A percentile compares a stretch with the other conserved stretches of the same genome.
Conservation (phyloP, 257 asterid genomes). For the Plantago elongata region DNA sequence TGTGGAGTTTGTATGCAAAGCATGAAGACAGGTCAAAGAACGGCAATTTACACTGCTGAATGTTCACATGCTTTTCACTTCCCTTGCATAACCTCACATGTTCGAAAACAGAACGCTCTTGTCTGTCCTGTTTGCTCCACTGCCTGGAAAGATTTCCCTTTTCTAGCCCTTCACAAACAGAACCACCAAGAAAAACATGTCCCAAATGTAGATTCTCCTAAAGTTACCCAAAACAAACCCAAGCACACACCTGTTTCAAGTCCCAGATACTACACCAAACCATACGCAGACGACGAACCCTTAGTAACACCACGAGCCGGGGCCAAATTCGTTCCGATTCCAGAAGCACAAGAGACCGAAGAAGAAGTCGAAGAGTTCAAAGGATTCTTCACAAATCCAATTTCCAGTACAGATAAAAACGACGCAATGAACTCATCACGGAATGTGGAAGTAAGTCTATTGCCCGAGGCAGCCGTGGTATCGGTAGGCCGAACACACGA, state of each 20-base stretch:
- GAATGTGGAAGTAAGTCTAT: constrained; percentile 43
- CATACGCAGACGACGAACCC: constrained; percentile 71
- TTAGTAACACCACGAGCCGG: constrained; percentile 47
- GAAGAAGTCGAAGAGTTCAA: constrained; percentile 56
- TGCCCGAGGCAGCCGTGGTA: constrained; percentile 73
- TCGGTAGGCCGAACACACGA: constrained; percentile 47
- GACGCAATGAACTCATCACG: constrained; percentile 24
- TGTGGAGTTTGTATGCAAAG: constrained; percentile 87
- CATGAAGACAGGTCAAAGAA: constrained; percentile 68
- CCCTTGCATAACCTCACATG: constrained; percentile 73
- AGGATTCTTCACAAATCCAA: constrained; percentile 64
- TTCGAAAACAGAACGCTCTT: constrained; percentile 41
- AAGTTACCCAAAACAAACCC: not conserved
- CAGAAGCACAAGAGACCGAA: constrained; percentile 18
- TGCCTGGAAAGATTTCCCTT: constrained; percentile 71
- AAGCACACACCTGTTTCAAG: constrained; percentile 22
- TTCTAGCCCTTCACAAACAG: constrained; percentile 49
- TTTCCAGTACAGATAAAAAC: constrained; percentile 46
- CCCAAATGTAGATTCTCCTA: too few species aligned
- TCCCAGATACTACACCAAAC: constrained; percentile 18
- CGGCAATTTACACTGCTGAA: constrained; percentile 89
- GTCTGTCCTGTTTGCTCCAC: constrained; percentile 74
- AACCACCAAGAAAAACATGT: constrained; percentile 8
- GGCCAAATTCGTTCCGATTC: constrained; percentile 35
- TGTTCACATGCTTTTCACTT: constrained; percentile 85